A percentile compares a stretch with the other conserved stretches of the same genome.
phyloP scores from a whole-genome alignment of 768 basidiomycete species.

The Tulasnella sp. region DNA sequence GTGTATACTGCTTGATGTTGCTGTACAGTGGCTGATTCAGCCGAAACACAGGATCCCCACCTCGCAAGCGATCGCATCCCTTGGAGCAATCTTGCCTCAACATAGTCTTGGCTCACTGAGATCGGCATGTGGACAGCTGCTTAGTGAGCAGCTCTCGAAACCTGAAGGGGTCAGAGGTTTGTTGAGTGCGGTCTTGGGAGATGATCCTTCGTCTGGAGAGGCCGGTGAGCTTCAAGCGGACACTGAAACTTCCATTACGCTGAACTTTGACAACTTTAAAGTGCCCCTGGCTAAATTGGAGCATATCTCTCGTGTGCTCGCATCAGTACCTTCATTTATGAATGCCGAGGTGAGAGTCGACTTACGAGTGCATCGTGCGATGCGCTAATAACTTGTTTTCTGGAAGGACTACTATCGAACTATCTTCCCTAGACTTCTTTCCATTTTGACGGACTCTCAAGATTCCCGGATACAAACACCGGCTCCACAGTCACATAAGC shows the following conservation, averaged over 20 bases:
- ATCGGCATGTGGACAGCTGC: slow-evolving; percentile 50
- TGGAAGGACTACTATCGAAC: slow-evolving; percentile 48
- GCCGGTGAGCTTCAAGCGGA: not conserved
- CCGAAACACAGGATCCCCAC: slow-evolving; percentile 43
- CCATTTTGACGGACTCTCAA: slow-evolving; percentile 32
- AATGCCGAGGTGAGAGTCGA: slow-evolving; percentile 45
- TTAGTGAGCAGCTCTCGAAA: slow-evolving; percentile 60
- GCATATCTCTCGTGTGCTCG: slow-evolving; percentile 52
- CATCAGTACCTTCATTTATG: slow-evolving; percentile 47
- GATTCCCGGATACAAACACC: slow-evolving; percentile 17
- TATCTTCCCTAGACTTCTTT: slow-evolving; percentile 45
- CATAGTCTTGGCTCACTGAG: slow-evolving; percentile 29
- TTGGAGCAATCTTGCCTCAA: slow-evolving; percentile 46
- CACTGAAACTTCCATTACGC: not conserved
- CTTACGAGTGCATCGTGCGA: not conserved
- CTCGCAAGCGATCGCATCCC: slow-evolving; percentile 50
- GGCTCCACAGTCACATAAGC: slow-evolving; percentile 36
- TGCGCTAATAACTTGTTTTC: slow-evolving; percentile 18
- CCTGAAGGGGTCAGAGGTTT: slow-evolving; percentile 60
- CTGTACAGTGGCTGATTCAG: not conserved
- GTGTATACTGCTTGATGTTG: slow-evolving; percentile 25
- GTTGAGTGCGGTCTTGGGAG: slow-evolving; percentile 56
- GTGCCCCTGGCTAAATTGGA: slow-evolving; percentile 61
- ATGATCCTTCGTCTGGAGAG: slow-evolving; percentile 33
- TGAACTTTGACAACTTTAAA: not conserved